These are phyloP conservation scores for Amanita rimosa DNA, from an alignment of 768 basidiomycete species.

Conservation along the genomic window DNA sequence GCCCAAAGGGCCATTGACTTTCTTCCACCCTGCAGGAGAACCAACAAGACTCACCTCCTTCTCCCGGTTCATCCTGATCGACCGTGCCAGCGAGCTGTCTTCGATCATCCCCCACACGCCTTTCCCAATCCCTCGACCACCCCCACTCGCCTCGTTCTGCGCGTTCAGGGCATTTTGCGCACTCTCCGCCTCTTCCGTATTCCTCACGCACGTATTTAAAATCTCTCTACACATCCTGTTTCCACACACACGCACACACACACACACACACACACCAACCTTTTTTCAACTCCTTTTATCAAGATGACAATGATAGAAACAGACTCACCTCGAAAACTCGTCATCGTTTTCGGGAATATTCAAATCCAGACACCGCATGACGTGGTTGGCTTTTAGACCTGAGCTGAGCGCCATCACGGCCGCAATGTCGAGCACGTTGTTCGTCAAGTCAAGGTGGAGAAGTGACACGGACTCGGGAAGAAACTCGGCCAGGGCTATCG, in stretches of 20 bases:
- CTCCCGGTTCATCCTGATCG: conserved; percentile 47
- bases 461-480: conserved; percentile 82
- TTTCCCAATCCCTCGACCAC: conserved; percentile 47
- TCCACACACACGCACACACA: no score
- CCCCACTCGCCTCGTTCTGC: conserved; percentile 13
- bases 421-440: conserved; percentile 75
- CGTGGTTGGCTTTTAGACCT: conserved; percentile 73
- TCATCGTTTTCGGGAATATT: conserved; percentile 84
- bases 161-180: conserved; percentile 10
- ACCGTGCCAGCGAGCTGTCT: conserved; percentile 70
- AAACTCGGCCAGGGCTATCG: conserved; percentile 94
- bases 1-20: not conserved
- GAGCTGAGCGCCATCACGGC: conserved; percentile 88
- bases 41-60: conserved; percentile 28
- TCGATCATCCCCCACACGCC: conserved; percentile 83
- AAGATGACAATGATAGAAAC: not conserved
- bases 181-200: conserved; percentile 69
- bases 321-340: conserved; percentile 53
- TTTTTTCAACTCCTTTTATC: not conserved
- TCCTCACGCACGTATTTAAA: conserved; percentile 80
- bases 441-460: conserved; percentile 84
- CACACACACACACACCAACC: no score
- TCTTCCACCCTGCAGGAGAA: not conserved
- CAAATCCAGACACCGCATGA: conserved; percentile 87
- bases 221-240: conserved; percentile 77